phyloP scores from a whole-genome alignment of 495 filamentous ascomycete genomes.

The Pseudoneurospora amorphoporcata region DNA sequence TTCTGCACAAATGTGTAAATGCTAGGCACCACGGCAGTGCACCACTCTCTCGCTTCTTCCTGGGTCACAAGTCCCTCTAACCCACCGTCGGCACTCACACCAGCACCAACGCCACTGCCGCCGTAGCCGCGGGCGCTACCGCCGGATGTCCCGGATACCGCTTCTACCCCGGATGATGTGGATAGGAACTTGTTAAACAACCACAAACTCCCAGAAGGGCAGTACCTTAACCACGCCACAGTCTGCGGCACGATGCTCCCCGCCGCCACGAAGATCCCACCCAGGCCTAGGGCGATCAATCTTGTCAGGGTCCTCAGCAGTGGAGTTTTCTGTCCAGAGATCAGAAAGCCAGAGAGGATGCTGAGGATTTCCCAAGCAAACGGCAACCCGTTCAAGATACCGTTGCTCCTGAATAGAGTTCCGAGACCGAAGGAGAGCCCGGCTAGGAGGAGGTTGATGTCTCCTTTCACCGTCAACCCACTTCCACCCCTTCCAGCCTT shows the following conservation, averaged over 20 bases:
- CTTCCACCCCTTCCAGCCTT: neutral
- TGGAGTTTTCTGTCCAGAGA: neutral
- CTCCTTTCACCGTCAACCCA: conserved; percentile 11
- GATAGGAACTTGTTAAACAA: neutral
- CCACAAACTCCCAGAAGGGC: conserved; percentile 20
- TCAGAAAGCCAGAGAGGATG: conserved; percentile 39
- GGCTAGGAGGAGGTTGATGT: conserved; percentile 40
- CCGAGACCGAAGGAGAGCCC: conserved; percentile 64
- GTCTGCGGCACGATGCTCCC: conserved; percentile 64
- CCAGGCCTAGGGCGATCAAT: conserved; percentile 45
- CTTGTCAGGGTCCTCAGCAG: conserved; percentile 30
- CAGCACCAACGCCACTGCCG: neutral
- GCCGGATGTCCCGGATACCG: conserved; percentile 8
- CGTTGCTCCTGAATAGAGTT: conserved; percentile 74
- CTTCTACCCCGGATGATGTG: neutral
- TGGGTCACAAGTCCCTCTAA: neutral
- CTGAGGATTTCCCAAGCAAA: conserved; percentile 31
- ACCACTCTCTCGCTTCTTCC: conserved; percentile 56
- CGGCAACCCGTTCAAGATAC: conserved; percentile 65
- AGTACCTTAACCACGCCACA: conserved; percentile 66
- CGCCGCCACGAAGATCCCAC: conserved; percentile 54
- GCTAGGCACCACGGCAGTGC: conserved; percentile 57
- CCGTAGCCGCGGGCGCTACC: neutral
- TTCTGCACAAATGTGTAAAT: conserved; percentile 85
- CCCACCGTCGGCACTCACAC: neutral